Conservation (phyloP, 257 asterid genomes). For the Leptodermis oblonga region DNA sequence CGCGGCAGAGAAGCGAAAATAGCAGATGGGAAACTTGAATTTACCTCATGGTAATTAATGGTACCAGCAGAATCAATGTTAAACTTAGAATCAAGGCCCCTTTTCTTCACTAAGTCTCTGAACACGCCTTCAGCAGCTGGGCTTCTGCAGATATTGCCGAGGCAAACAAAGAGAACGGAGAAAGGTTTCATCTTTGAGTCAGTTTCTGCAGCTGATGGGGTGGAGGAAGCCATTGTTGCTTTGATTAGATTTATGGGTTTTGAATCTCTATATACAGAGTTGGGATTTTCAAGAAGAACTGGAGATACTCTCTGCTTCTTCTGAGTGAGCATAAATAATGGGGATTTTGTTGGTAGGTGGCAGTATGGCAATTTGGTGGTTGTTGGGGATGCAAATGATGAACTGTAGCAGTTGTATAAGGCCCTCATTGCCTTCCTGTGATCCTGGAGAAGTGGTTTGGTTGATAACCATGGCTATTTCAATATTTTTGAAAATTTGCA, state of each 20-base stretch:
- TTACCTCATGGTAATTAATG: conserved; percentile 78
- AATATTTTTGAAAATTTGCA: background rate
- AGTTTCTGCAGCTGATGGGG: conserved; percentile 32
- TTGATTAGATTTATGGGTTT: conserved; percentile 17
- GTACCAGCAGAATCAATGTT: conserved; percentile 93
- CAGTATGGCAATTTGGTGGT: conserved; percentile 23
- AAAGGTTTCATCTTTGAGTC: conserved; percentile 43
- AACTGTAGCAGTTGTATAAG: conserved; percentile 14
- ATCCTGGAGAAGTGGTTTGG: background rate
- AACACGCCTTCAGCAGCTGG: conserved; percentile 99
- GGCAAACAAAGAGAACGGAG: conserved; percentile 83
- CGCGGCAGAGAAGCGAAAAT: background rate
- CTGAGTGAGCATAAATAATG: conserved; percentile 18
- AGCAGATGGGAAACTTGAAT: too few relatives aligned
- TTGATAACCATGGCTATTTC: background rate
- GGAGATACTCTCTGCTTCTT: conserved; percentile 16
- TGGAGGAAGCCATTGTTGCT: conserved; percentile 61
- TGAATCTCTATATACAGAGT: conserved; percentile 4
- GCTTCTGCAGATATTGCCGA: conserved; percentile 93
- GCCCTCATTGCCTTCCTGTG: conserved; percentile 40
- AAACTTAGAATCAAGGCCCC: conserved; percentile 57
- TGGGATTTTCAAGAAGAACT: conserved; percentile 23
- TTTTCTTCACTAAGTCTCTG: conserved; percentile 55
- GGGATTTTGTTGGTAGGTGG: conserved; percentile 23
- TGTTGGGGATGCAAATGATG: conserved; percentile 14